phyloP scores from a whole-genome alignment of 2,329 filamentous ascomycete genomes.

The Knufia fluminis region DNA sequence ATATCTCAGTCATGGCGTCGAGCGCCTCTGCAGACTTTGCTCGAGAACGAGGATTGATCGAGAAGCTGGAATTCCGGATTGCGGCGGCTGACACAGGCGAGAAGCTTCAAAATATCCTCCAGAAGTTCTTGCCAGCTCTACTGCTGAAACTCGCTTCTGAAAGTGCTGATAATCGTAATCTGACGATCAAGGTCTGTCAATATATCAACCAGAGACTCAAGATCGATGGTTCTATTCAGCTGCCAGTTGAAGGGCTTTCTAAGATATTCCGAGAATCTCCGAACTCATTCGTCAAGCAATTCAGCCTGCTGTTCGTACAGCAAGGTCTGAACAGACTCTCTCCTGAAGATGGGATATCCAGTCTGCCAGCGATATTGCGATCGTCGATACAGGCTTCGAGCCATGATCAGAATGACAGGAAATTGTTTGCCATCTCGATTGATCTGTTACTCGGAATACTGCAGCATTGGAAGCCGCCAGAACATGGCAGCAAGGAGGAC shows the following conservation, averaged over 20 bases:
- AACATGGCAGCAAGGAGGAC: conserved; percentile 72
- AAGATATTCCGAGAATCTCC: conserved; percentile 79
- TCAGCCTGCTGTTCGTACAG: conserved; percentile 82
- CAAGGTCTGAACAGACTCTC: conserved; percentile 62
- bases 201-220: conserved; percentile 60
- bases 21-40: conserved; percentile 39
- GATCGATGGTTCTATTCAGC: conserved; percentile 53
- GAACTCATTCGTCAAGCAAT: conserved; percentile 68
- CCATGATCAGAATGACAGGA: conserved; percentile 33
- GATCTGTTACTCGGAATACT: conserved; percentile 73
- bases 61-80: conserved; percentile 78
- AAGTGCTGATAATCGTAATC: conserved; percentile 68
- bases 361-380: conserved; percentile 61
- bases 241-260: conserved; percentile 75
- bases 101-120: conserved; percentile 69
- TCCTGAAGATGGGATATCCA: conserved; percentile 54
- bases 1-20: conserved; percentile 1
- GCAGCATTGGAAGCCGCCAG: conserved; percentile 56
- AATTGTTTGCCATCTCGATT: conserved; percentile 60
- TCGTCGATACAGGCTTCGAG: conserved; percentile 42
- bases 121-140: conserved; percentile 69
- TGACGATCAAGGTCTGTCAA: conserved; percentile 63
- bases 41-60: conserved; percentile 71
- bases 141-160: conserved; percentile 81
- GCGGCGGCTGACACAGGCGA: conserved; percentile 72